Evolutionary conservation across 2,329 filamentous ascomycete species (phyloP).

Genomic region (Fusarium pininemorale): DNA sequence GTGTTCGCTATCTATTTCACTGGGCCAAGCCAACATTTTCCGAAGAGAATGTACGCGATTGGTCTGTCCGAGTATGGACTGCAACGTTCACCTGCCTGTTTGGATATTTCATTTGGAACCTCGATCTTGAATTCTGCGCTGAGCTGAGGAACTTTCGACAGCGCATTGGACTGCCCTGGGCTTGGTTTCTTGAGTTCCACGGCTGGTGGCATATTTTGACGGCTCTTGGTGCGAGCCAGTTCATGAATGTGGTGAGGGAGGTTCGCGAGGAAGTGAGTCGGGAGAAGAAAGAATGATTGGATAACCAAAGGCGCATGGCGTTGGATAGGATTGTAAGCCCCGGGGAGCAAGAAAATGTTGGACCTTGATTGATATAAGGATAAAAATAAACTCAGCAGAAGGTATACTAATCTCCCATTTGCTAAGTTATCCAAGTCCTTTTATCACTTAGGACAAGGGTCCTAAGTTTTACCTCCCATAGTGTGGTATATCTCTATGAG

Average conservation of each 20-base stretch:
- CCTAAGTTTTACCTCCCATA: background rate
- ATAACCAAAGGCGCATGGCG: background rate
- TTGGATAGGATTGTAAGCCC: background rate
- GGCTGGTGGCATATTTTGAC: constrained; percentile 73
- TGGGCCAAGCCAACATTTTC: constrained; percentile 43
- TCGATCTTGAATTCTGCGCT: constrained; percentile 63
- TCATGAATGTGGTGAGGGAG: constrained; percentile 48
- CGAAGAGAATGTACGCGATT: constrained; percentile 37
- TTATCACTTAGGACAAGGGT: background rate
- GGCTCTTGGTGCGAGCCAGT: constrained; percentile 59
- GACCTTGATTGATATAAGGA: background rate
- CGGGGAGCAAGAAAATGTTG: background rate
- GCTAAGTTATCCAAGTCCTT: background rate
- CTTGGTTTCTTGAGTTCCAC: constrained; percentile 66
- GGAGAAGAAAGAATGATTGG: constrained; percentile 28
- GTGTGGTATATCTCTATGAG: background rate
- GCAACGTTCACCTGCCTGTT: constrained; percentile 50
- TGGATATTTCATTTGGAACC: constrained; percentile 65
- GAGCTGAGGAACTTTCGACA: constrained; percentile 57
- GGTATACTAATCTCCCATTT: background rate
- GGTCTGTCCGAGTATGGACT: constrained; percentile 42
- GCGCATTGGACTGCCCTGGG: constrained; percentile 62
- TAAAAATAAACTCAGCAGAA: background rate
- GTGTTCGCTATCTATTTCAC: constrained; percentile 49
- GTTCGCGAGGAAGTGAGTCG: constrained; percentile 33